Conservation (phyloP, 2,329 filamentous ascomycete species). For the Alternaria infectoria region DNA sequence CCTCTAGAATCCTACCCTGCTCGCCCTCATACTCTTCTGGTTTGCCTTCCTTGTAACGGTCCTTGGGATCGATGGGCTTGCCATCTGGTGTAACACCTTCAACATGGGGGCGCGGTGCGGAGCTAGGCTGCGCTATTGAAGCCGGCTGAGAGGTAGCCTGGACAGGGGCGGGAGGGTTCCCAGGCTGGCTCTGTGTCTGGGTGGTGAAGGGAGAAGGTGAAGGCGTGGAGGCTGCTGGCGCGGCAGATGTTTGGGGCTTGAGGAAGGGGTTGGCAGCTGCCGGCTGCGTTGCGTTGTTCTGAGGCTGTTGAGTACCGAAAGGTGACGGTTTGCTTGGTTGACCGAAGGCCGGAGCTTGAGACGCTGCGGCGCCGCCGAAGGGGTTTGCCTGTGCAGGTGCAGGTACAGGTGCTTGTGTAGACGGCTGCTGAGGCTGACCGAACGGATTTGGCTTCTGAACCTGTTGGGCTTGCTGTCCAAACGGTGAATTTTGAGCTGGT, state of each 20-base stretch:
- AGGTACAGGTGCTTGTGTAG: slow-evolving; percentile 5
- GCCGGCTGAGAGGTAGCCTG: slow-evolving; percentile 31
- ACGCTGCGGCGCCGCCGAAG: slow-evolving; percentile 21
- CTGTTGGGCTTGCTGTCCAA: slow-evolving; percentile 28
- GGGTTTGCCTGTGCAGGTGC: slow-evolving; percentile 20
- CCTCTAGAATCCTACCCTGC: slow-evolving; percentile 59
- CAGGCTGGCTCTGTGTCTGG: slow-evolving; percentile 62
- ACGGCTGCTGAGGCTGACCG: slow-evolving; percentile 6
- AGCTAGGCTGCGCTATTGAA: slow-evolving; percentile 56
- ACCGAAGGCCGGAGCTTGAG: slow-evolving; percentile 34
- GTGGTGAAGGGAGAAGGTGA: slow-evolving; percentile 24
- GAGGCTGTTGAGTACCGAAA: slow-evolving; percentile 21
- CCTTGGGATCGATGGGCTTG: slow-evolving; percentile 42
- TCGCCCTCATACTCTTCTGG: slow-evolving; percentile 65
- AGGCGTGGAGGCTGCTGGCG: slow-evolving; percentile 12
- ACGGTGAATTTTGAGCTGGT: slow-evolving; percentile 21
- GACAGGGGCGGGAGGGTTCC: slow-evolving; percentile 32
- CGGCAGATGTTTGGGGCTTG: slow-evolving; percentile 17
- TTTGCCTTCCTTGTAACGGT: slow-evolving; percentile 65
- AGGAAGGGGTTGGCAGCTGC: slow-evolving; percentile 33
- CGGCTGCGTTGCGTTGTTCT: slow-evolving; percentile 7
- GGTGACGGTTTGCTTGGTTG: slow-evolving; percentile 44
- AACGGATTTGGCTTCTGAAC: slow-evolving; percentile 13
- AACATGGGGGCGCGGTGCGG: slow-evolving; percentile 12
- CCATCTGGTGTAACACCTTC: slow-evolving; percentile 11